These are phyloP conservation scores for Juncus effusus DNA, from an alignment of 176 grass and related monocot genomes.

Conservation along the genomic window DNA sequence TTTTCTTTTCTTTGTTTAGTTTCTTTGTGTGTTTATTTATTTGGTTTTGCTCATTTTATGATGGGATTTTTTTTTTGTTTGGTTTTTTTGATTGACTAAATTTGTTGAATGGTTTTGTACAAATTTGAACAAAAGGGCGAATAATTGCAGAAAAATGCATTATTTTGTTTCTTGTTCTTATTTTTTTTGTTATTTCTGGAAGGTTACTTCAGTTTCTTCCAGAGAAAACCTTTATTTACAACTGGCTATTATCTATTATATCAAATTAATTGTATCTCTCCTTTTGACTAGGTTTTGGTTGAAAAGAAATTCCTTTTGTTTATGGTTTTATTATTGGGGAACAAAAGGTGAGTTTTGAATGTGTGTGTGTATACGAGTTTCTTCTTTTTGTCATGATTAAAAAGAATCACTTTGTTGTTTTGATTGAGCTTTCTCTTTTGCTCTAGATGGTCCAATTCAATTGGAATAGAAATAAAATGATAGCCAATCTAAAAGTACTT, in stretches of 20 bases:
- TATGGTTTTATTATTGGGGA: not conserved
- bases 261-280: too few relatives aligned
- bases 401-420: constrained; percentile 18
- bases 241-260: too few relatives aligned
- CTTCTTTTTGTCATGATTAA: not conserved
- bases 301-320: not conserved
- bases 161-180: not conserved
- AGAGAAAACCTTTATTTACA: not conserved
- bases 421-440: constrained; percentile 25
- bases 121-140: not conserved
- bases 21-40: not conserved
- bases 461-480: constrained; percentile 20
- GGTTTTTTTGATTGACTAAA: not conserved
- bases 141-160: not conserved
- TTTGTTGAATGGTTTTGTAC: not conserved
- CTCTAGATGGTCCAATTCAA: constrained; percentile 28
- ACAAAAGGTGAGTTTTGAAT: too few relatives aligned
- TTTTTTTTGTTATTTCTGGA: not conserved
- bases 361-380: constrained; percentile 14
- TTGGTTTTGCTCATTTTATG: constrained; percentile 1
- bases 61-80: not conserved
- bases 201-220: constrained; percentile 5
- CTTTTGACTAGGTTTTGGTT: constrained; percentile 1
- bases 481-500: not conserved
- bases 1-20: constrained; percentile 42